Evolutionary conservation across 176 grass and related monocot genomes (phyloP).

Genomic region (Miscanthus lutarioriparius): DNA sequence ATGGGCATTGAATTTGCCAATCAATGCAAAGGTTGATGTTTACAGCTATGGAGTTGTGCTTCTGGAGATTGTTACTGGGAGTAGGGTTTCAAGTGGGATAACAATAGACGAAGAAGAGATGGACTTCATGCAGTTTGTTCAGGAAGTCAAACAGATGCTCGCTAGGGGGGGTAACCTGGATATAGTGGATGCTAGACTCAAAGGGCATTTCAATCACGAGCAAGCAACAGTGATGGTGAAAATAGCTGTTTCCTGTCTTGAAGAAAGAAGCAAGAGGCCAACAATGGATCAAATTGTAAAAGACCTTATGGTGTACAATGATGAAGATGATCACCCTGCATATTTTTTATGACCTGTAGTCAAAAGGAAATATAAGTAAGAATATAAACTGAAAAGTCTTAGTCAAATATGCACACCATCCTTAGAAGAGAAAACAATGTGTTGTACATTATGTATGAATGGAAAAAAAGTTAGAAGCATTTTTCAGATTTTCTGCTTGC

Average conservation of each 20-base stretch:
- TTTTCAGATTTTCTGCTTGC: conserved; percentile 2
- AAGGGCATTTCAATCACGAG: conserved; percentile 53
- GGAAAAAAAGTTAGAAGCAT: conserved; percentile 17
- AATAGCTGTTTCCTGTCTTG: conserved; percentile 58
- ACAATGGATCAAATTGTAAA: conserved; percentile 57
- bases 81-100: conserved; percentile 42
- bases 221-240: conserved; percentile 61
- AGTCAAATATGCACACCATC: background rate
- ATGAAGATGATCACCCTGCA: conserved; percentile 51
- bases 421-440: background rate
- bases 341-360: conserved; percentile 30
- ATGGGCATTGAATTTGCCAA: conserved; percentile 66
- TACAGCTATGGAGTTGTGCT: conserved; percentile 71
- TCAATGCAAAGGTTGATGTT: conserved; percentile 76
- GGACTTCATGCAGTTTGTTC: conserved; percentile 42
- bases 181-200: conserved; percentile 54
- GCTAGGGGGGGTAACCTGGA: conserved; percentile 16
- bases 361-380: conserved; percentile 1
- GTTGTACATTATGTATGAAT: conserved; percentile 8
- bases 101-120: conserved; percentile 28
- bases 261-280: conserved; percentile 64
- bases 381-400: background rate
- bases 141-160: conserved; percentile 44
- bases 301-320: conserved; percentile 37
- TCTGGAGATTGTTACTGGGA: conserved; percentile 61